Percentiles rank a stretch among this genome's conserved stretches.
Conservation (phyloP, 2,329 filamentous ascomycete species). For the Diplodia mutila region DNA sequence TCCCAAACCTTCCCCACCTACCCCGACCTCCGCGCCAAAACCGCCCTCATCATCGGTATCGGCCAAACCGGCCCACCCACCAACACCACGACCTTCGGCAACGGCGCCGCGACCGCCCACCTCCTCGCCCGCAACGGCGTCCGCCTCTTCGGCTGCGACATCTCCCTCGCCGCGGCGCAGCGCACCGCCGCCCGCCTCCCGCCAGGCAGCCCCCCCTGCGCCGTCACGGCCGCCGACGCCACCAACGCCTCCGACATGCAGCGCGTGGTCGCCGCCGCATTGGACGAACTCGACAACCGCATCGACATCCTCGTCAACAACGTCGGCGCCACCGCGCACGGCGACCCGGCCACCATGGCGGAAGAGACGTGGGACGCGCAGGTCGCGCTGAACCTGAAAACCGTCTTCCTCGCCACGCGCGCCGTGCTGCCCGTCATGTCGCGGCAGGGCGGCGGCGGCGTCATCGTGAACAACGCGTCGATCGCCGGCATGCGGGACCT, state of each 20-base stretch:
- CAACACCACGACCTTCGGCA: slow-evolving; percentile 18
- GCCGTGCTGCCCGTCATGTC: slow-evolving; percentile 60
- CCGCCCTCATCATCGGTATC: slow-evolving; percentile 25
- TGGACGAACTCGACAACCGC: slow-evolving; percentile 48
- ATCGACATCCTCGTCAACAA: slow-evolving; percentile 62
- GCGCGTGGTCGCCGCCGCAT: slow-evolving; percentile 22
- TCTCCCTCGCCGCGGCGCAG: slow-evolving; percentile 11
- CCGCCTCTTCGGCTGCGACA: slow-evolving; percentile 25
- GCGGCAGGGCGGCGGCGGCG: slow-evolving; percentile 47
- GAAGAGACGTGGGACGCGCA: slow-evolving; percentile 59
- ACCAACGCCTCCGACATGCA: slow-evolving; percentile 20
- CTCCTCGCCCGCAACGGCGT: slow-evolving; percentile 20
- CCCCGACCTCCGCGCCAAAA: no score
- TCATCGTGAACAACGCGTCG: slow-evolving; percentile 52
- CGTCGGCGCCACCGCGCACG: slow-evolving; percentile 57
- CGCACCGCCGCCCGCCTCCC: slow-evolving; percentile 11
- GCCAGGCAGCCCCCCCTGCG: not conserved
- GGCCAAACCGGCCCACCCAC: slow-evolving; percentile 25
- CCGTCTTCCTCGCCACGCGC: slow-evolving; percentile 59
- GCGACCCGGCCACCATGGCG: slow-evolving; percentile 53
- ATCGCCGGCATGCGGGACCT: slow-evolving; percentile 59
- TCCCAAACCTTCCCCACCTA: slow-evolving; percentile 24
- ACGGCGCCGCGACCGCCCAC: slow-evolving; percentile 24
- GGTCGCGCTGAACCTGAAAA: slow-evolving; percentile 60
- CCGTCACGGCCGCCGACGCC: not conserved